Base-by-base conservation (phyloP, 345 rosid species). In the Kernera saxatilis region DNA sequence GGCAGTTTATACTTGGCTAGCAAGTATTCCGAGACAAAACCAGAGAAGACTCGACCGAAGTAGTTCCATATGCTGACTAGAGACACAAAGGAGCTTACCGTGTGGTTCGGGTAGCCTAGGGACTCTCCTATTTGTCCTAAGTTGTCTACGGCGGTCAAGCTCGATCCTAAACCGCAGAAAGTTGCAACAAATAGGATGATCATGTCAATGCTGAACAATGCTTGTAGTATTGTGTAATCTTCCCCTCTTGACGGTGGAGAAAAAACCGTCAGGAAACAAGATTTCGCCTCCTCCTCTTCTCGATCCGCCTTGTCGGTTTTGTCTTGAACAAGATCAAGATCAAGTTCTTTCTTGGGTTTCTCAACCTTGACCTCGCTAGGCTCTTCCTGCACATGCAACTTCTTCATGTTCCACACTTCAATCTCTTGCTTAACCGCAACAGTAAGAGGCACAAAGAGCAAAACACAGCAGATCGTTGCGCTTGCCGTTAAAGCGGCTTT, bases 111-210 rank as follows among this genome's bases (percentile, higher is more conserved):
- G 64, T 90, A 90, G 26, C 95, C 95, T 5, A 92, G 84, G 2
- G 96, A 90, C 44, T 92, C 98, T 1, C 97, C 98, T 49, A 92
- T 92, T 30, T 92, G 98, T 0, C 97, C 98, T 60, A 92, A 62
- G 78, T 90, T 92, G 82, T 92, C 95, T 3, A 88, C 84, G 0
- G 98, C 93, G 3, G 98, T 86, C 62, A 92, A 81, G 69, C 96
- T 92, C 3, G 87, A 76, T 5, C 96, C 96, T 23, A 89, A 78
- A 19, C 94, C 96, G 51, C 89, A 88, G 0, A 87, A 77, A 15
- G 96, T 88, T 0, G 96, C 89, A 0, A 81, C 35, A 52, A 88
- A 89, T 13, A 89, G 45, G 25, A 80, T 79, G 19, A 84, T 50
- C 96, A 89, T 92, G 78, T 92, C 98, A 0, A 78, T 27, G 81